A percentile compares a stretch with the other conserved stretches of the same genome.
Conservation (phyloP, 306 rosid species). For the Pyrus communis region DNA sequence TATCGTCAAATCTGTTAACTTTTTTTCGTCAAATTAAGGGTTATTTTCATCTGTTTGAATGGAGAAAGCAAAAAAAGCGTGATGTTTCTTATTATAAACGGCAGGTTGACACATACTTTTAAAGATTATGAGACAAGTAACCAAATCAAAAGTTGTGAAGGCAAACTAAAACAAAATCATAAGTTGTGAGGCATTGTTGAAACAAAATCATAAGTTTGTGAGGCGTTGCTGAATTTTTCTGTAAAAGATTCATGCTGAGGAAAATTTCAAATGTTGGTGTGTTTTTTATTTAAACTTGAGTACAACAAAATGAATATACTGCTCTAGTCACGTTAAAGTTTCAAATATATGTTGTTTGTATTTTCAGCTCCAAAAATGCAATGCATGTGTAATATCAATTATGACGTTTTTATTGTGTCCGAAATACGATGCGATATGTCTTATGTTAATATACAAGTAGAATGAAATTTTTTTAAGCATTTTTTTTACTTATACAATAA, state of each 20-base stretch:
- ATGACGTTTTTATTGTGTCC: neutral
- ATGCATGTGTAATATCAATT: conserved; percentile 22
- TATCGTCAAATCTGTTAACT: neutral
- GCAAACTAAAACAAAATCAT: neutral
- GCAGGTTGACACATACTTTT: too few species aligned
- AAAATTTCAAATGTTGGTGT: neutral
- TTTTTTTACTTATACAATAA: too few species aligned
- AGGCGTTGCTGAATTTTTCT: neutral
- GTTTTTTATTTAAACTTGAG: neutral
- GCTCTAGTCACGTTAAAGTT: neutral
- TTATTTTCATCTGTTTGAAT: too few species aligned
- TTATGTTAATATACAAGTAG: too few species aligned
- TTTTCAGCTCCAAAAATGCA: neutral
- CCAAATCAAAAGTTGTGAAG: neutral
- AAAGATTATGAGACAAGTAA: neutral
- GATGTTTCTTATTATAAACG: neutral
- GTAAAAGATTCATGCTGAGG: neutral
- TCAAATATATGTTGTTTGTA: neutral
- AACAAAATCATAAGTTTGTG: neutral
- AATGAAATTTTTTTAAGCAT: too few species aligned
- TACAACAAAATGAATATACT: neutral
- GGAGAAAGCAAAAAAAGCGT: too few species aligned
- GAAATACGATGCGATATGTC: too few species aligned
- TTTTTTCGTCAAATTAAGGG: neutral
- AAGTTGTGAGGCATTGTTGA: too few species aligned